Base-by-base conservation (phyloP, 495 filamentous ascomycete species). In the Penicillium silybi region DNA sequence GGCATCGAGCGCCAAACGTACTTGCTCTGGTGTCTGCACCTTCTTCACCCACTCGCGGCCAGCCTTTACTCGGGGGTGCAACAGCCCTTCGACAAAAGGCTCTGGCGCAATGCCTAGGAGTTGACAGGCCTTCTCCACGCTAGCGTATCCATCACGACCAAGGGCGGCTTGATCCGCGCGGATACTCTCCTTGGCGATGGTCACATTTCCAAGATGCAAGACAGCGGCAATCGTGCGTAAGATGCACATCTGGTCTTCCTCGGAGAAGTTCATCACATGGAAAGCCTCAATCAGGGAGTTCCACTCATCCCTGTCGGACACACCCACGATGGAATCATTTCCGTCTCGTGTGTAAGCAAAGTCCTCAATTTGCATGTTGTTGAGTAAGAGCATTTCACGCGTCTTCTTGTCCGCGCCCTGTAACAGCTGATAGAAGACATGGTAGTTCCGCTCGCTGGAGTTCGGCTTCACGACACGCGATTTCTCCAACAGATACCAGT, bases 21-120 rank as follows among this genome's bases (percentile, higher is more conserved):
- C 95, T 68, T 99, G 95, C 56, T 99, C 95, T 3, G 93, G 92
- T 1, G 92, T 97, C 65, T 97, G 91, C 11, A 92, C 92, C 64
- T 96, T 97, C 61, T 96, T 91, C 6, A 99, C 95, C 92, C 90
- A 97, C 72, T 99, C 95, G 32, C 89, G 83, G 20, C 95, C 95
- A 38, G 95, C 95, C 64, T 93, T 96, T 6, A 99, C 95, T 46
- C 80, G 86, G 6, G 95, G 95, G 61, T 96, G 93, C 11, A 99
- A 77, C 13, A 99, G 70, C 0, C 91, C 91, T 57, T 89, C 88
- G 7, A 93, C 73, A 60, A 99, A 99, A 0, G 85, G 80, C 22
- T 96, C 91, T 0, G 86, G 57, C 6, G 85, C 79, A 44, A 99
- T 93, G 0, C 91, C 92, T 5, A 99, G 77, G 13, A 97, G 78